Base-by-base conservation (phyloP, 768 basidiomycete species). In the Daedaleopsis nitida region DNA sequence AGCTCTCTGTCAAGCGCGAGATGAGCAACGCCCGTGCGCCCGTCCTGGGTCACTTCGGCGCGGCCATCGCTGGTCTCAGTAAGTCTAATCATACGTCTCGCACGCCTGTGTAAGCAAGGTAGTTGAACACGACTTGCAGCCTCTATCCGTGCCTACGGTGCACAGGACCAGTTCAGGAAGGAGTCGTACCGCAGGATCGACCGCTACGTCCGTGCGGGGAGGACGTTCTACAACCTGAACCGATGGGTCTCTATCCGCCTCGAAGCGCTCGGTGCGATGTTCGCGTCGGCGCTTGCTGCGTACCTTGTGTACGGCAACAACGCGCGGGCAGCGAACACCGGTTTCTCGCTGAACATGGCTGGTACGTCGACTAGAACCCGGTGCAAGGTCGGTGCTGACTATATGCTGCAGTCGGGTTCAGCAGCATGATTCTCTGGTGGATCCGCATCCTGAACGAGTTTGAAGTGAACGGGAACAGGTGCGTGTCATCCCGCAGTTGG, bases 141-240 rank as follows among this genome's bases (percentile, higher is more conserved):
- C 10, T 82, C 82, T 4, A 83, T 87, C 45, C 76, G 85, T 12
- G 85, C 85, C 1, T 87, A 84, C 62, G 80, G 82, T 16, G 83
- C 83, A 8, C 78, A 86, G 66, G 72, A 72, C 5, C 67, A 74
- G 14, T 83, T 76, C 70, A 76, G 70, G 59, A 52, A 52, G 59
- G 77, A 84, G 63, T 77, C 81, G 5, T 67, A 78, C 51, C 64
- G 67, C 24, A 74, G 81, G 8, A 80, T 84, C 32, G 79, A 86
- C 66, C 76, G 73, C 37, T 87, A 81, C 62, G 72, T 76, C 4
- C 72, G 74, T 42, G 67, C 76, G 0, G 78, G 74, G 1, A 67
- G 80, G 38, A 74, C 75, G 4, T 81, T 79, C 74, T 85, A 84
- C 67, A 78, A 80, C 62, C 62, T 83, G 57, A 82, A 81, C 66